These are phyloP conservation scores for Malassezia vespertilionis DNA, from an alignment of 1,284 basidiomycete species.

Conservation along the genomic window DNA sequence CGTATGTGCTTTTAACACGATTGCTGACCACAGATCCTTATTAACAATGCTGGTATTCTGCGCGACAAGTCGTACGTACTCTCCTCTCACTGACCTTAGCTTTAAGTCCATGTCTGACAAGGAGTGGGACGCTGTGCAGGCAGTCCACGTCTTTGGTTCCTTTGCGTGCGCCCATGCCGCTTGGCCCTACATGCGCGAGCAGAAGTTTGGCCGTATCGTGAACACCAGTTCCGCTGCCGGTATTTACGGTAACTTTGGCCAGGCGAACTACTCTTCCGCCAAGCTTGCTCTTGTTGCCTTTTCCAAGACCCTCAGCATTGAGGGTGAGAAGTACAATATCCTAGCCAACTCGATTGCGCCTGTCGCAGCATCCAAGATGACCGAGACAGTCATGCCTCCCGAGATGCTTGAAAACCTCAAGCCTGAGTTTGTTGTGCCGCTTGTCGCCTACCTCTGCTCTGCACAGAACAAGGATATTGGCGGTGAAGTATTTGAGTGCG, in stretches of 20 bases:
- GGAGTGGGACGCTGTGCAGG: constrained; percentile 54
- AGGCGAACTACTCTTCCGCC: constrained; percentile 64
- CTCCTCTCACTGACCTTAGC: too few relatives aligned
- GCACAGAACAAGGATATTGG: constrained; percentile 54
- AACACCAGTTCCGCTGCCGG: constrained; percentile 48
- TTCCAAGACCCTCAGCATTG: constrained; percentile 72
- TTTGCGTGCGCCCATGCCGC: constrained; percentile 91
- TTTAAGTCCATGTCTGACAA: constrained; percentile 50
- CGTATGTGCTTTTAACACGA: constrained; percentile 8
- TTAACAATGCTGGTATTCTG: constrained; percentile 96
- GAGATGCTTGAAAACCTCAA: constrained; percentile 86
- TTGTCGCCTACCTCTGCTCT: constrained; percentile 50
- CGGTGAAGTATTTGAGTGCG: constrained; percentile 84
- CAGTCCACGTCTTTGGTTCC: constrained; percentile 88
- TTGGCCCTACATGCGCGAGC: constrained; percentile 86
- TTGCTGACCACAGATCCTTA: constrained; percentile 30
- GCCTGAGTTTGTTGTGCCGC: constrained; percentile 86
- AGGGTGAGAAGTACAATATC: constrained; percentile 89
- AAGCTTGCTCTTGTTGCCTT: constrained; percentile 53
- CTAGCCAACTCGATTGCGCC: constrained; percentile 78
- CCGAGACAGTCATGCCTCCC: constrained; percentile 88
- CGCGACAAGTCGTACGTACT: constrained; percentile 55
- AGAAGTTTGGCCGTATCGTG: constrained; percentile 54
- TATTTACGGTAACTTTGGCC: constrained; percentile 77
- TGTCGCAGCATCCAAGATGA: constrained; percentile 86